A percentile compares a stretch with the other conserved stretches of the same genome.
phyloP scores from a whole-genome alignment of 306 rosid species.

The Bauhinia variegata region DNA sequence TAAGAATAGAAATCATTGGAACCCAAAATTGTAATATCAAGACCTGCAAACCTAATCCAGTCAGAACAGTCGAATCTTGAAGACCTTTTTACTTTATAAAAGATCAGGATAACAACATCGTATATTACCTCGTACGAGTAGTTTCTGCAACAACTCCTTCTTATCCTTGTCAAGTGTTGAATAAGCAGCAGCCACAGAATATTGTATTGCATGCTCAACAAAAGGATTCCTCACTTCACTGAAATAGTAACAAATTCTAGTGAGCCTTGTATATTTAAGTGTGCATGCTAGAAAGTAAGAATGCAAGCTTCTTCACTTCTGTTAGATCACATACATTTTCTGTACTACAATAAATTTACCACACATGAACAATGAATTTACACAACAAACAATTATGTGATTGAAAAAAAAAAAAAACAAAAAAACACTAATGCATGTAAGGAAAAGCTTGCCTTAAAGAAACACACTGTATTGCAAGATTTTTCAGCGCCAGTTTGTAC shows the following conservation, averaged over 20 bases:
- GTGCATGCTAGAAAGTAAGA: neutral
- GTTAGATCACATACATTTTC: constrained; percentile 2
- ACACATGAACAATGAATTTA: no score
- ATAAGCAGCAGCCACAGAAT: constrained; percentile 83
- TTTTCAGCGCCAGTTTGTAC: constrained; percentile 69
- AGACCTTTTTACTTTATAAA: constrained; percentile 8
- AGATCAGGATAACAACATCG: constrained; percentile 23
- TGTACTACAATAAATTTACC: constrained; percentile 7
- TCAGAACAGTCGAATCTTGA: constrained; percentile 35
- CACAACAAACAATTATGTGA: no score
- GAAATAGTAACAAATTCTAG: constrained; percentile 43
- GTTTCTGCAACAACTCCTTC: constrained; percentile 60
- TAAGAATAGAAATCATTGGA: constrained; percentile 90
- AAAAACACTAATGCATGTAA: neutral
- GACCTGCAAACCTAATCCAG: constrained; percentile 64
- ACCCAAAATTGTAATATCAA: constrained; percentile 90
- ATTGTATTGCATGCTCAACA: constrained; percentile 90
- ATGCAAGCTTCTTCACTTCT: neutral
- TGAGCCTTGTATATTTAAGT: constrained; percentile 30
- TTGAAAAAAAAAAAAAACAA: no score
- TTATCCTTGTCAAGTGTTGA: constrained; percentile 64
- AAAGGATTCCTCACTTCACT: constrained; percentile 86
- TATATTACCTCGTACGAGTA: constrained; percentile 71
- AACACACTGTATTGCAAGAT: constrained; percentile 53
- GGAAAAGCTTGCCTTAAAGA: constrained; percentile 62